A percentile compares a stretch with the other conserved stretches of the same genome.
Conservation (phyloP, 257 asterid genomes). For the Solanum chiquidenum region DNA sequence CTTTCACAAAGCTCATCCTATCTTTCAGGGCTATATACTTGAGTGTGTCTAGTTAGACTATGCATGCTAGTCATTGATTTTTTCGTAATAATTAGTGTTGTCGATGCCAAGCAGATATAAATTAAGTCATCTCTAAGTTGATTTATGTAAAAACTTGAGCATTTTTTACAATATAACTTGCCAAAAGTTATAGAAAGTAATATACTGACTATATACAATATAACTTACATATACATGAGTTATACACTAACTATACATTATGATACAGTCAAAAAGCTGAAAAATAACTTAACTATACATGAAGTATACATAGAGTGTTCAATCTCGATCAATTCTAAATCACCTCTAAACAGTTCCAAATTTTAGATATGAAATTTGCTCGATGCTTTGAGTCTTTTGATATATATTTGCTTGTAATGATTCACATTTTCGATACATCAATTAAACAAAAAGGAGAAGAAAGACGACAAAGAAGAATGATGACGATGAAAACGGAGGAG, state of each 20-base stretch:
- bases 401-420: background rate
- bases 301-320: background rate
- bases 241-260: background rate
- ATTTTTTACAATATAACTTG: background rate
- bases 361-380: background rate
- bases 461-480: background rate
- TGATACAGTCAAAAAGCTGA: background rate
- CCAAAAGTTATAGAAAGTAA: background rate
- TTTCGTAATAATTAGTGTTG: background rate
- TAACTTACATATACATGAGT: background rate
- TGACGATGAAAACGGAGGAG: background rate
- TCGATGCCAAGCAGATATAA: background rate
- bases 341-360: background rate
- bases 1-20: conserved; percentile 42
- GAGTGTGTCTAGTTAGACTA: background rate
- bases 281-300: background rate
- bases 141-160: background rate
- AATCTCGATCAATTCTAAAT: background rate
- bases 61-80: background rate
- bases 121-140: background rate
- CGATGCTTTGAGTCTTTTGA: background rate
- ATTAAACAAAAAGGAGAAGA: background rate
- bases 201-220: background rate
- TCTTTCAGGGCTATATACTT: conserved; percentile 35
- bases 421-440: background rate